Evolutionary conservation across 306 rosid species (phyloP).

Genomic region (Gillenia trifoliata): DNA sequence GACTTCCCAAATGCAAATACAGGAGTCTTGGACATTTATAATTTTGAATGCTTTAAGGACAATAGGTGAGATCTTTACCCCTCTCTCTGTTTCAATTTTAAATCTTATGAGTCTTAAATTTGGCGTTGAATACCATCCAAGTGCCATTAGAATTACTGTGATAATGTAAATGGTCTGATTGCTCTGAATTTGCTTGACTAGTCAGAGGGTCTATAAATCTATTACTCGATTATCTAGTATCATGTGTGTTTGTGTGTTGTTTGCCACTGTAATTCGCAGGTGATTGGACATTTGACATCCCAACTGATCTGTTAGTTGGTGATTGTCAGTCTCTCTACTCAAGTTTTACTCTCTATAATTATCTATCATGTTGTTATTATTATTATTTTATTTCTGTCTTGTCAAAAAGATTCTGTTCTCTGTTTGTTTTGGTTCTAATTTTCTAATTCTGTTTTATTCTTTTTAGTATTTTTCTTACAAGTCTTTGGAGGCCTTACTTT

Average conservation of each 20-base stretch:
- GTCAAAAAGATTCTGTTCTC: background rate
- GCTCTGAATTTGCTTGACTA: conserved; percentile 2
- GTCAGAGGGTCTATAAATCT: background rate
- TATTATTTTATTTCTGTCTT: background rate
- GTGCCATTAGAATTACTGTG: background rate
- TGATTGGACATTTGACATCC: conserved; percentile 1
- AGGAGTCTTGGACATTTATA: conserved; percentile 94
- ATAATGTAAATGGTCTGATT: background rate
- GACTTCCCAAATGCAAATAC: conserved; percentile 71
- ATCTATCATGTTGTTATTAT: background rate
- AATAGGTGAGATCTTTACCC: conserved; percentile 51
- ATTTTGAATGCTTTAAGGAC: conserved; percentile 96
- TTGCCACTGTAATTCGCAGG: background rate
- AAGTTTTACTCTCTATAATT: background rate
- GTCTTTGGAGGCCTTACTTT: background rate
- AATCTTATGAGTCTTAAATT: background rate
- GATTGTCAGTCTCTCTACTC: background rate
- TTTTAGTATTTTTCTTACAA: background rate
- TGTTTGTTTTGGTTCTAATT: background rate
- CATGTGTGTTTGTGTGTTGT: background rate
- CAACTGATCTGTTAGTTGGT: background rate
- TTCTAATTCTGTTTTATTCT: conserved; percentile 3
- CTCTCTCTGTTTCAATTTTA: background rate
- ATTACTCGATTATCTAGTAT: background rate
- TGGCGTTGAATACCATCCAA: background rate